These are phyloP conservation scores for Nemania sp. DNA, from an alignment of 2,329 filamentous ascomycete species.

Conservation along the genomic window DNA sequence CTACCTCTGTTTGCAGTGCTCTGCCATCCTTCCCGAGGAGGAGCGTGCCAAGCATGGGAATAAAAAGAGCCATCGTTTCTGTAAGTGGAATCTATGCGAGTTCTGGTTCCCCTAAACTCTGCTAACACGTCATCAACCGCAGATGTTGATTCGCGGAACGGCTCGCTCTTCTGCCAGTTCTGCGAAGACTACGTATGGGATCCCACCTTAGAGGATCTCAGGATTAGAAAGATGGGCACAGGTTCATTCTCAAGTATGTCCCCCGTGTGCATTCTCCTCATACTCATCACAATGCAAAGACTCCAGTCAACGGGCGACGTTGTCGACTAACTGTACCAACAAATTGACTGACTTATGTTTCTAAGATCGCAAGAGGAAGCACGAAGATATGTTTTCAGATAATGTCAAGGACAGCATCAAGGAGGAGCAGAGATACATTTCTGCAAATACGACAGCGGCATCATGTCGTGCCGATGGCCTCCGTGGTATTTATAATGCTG, in stretches of 20 bases:
- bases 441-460: conserved; percentile 80
- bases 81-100: conserved; percentile 57
- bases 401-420: conserved; percentile 60
- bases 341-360: conserved; percentile 6
- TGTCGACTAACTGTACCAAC: not conserved
- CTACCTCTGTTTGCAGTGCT: conserved; percentile 80
- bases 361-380: conserved; percentile 77
- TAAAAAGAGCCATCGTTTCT: conserved; percentile 79
- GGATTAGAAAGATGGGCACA: conserved; percentile 76
- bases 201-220: conserved; percentile 80
- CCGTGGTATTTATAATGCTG: conserved; percentile 94
- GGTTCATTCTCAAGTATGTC: conserved; percentile 72
- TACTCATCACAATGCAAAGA: not conserved
- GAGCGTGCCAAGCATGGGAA: conserved; percentile 75
- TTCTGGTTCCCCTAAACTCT: conserved; percentile 42
- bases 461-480: conserved; percentile 89
- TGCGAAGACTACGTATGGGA: conserved; percentile 88
- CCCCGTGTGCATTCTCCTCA: not conserved
- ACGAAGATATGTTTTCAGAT: conserved; percentile 76
- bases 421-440: conserved; percentile 82
- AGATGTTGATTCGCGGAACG: conserved; percentile 84
- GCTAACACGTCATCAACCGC: conserved; percentile 22
- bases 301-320: too few species aligned
- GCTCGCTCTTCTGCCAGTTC: conserved; percentile 81
- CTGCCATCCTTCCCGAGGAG: conserved; percentile 73